A percentile compares a stretch with the other conserved stretches of the same genome.
Conservation (phyloP, 345 rosid species). For the Gossypium thurberi region DNA sequence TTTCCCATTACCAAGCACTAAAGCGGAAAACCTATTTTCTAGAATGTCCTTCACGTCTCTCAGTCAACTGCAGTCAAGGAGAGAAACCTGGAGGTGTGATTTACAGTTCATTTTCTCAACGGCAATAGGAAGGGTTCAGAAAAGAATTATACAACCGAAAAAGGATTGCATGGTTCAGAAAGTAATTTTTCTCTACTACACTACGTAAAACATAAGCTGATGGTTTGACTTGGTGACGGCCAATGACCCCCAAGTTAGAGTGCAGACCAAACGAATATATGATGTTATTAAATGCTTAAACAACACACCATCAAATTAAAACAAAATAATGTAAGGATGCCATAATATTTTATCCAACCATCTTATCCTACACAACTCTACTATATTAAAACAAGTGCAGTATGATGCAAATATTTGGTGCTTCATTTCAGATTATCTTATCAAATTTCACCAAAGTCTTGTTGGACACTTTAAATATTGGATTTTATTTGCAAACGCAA, state of each 20-base stretch:
- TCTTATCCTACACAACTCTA: background rate
- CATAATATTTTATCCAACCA: background rate
- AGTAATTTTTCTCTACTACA: background rate
- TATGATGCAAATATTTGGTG: background rate
- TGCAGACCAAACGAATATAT: background rate
- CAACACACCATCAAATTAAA: background rate
- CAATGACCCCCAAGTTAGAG: background rate
- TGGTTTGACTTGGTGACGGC: background rate
- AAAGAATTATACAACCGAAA: background rate
- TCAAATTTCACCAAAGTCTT: background rate
- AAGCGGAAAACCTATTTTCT: background rate
- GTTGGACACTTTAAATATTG: background rate
- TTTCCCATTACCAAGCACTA: constrained; percentile 54
- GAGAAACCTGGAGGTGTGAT: background rate
- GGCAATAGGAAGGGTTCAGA: background rate
- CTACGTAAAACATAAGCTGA: background rate
- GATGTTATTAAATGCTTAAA: background rate
- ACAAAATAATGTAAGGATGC: background rate
- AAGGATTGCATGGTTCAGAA: background rate
- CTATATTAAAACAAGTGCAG: background rate
- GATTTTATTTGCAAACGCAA: background rate
- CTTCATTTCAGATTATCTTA: background rate
- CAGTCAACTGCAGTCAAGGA: constrained; percentile 8
- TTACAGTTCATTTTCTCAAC: background rate
- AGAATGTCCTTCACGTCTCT: background rate